These are phyloP conservation scores for Stipa capillata DNA, from an alignment of 176 grass and related monocot species.

Conservation along the genomic window DNA sequence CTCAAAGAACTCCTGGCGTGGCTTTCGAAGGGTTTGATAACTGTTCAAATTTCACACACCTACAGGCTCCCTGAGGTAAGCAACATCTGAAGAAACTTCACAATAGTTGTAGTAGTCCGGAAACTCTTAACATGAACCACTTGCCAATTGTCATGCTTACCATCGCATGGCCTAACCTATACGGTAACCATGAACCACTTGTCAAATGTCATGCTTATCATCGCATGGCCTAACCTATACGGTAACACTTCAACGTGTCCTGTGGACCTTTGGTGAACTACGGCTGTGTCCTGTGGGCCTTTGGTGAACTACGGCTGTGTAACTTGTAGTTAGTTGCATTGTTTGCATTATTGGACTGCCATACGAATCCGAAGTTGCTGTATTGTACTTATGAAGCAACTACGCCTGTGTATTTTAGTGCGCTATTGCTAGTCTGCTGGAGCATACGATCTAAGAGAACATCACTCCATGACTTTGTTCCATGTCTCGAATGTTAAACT, in stretches of 20 bases:
- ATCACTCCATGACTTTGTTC: background rate
- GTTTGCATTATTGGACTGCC: background rate
- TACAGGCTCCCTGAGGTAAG: slow-evolving; percentile 70
- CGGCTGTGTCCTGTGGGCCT: too few species aligned
- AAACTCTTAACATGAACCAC: background rate
- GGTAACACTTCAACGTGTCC: background rate
- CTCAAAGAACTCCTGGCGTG: slow-evolving; percentile 75
- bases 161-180: background rate
- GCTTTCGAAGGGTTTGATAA: slow-evolving; percentile 83
- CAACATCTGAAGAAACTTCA: background rate
- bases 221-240: background rate
- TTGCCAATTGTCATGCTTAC: slow-evolving; percentile 4
- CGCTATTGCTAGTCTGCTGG: background rate
- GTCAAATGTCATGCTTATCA: background rate
- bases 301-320: background rate
- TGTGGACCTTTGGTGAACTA: background rate
- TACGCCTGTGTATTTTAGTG: too few species aligned
- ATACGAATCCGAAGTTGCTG: background rate
- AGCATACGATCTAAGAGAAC: background rate
- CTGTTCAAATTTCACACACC: slow-evolving; percentile 55
- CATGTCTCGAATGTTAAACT: background rate
- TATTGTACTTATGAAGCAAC: background rate
- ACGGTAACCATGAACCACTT: background rate
- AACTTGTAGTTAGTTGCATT: background rate
- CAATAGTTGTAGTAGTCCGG: background rate